phyloP scores from a whole-genome alignment of 148 eudicot genomes.

The Heliosperma pusillum region DNA sequence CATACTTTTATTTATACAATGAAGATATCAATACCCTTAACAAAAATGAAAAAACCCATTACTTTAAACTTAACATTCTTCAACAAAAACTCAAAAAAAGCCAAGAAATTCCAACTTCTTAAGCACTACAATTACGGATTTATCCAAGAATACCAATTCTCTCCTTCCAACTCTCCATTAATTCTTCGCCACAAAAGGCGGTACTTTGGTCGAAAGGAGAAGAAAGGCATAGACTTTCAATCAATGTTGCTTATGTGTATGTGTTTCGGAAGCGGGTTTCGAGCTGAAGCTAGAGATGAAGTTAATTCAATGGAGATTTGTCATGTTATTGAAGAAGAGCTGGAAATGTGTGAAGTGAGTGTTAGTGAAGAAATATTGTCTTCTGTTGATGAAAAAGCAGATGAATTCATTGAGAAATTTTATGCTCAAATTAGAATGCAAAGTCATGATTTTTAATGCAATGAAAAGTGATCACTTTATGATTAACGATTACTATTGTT shows the following conservation, averaged over 20 bases:
- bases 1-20: not conserved
- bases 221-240: not conserved
- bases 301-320: constrained; percentile 3
- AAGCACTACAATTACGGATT: constrained; percentile 20
- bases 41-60: constrained; percentile 19
- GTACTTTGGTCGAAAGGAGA: not conserved
- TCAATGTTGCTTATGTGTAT: constrained; percentile 14
- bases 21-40: constrained; percentile 12
- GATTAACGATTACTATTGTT: too few relatives aligned
- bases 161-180: constrained; percentile 14
- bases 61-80: constrained; percentile 8
- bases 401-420: constrained; percentile 26
- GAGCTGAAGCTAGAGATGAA: constrained; percentile 4
- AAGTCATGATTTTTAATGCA: not conserved
- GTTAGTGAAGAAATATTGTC: constrained; percentile 6
- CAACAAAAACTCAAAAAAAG: constrained; percentile 9
- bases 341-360: not conserved
- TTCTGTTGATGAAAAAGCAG: constrained; percentile 34
- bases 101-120: constrained; percentile 16
- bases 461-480: too few relatives aligned
- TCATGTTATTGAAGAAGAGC: constrained; percentile 4
- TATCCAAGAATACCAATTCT: constrained; percentile 28
- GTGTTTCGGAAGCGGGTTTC: constrained; percentile 15
- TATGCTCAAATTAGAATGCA: constrained; percentile 36
- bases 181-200: not conserved